Evolutionary conservation across 2,329 filamentous ascomycete genomes (phyloP).

Genomic region (Scopulariopsis brevicaulis): DNA sequence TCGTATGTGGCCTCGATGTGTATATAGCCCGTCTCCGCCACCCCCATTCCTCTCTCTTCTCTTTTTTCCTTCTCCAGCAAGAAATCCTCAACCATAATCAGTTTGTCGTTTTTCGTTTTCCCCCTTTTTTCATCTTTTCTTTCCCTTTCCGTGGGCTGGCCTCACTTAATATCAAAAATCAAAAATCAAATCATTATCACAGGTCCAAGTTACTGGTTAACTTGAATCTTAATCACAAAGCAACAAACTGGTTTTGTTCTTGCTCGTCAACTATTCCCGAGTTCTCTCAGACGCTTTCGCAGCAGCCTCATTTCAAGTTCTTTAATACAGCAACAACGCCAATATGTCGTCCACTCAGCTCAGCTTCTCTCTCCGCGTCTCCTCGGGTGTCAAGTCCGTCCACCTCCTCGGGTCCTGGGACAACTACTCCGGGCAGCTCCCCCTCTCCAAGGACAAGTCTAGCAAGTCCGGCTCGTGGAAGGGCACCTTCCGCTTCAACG

Average conservation of each 20-base stretch:
- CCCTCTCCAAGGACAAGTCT: conserved; percentile 79
- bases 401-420: conserved; percentile 98
- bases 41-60: conserved; percentile 5
- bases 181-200: conserved; percentile 10
- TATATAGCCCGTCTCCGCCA: conserved; percentile 25
- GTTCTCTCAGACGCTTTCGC: conserved; percentile 11
- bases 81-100: conserved; percentile 8
- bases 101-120: conserved; percentile 26
- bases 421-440: conserved; percentile 89
- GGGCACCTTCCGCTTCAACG: conserved; percentile 89
- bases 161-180: conserved; percentile 23
- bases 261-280: not conserved
- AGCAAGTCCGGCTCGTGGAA: conserved; percentile 89
- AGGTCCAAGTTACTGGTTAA: conserved; percentile 6
- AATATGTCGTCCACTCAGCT: conserved; percentile 53
- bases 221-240: conserved; percentile 2
- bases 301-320: not conserved
- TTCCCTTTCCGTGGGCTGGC: conserved; percentile 36
- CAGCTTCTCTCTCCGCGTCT: conserved; percentile 92
- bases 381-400: conserved; percentile 91
- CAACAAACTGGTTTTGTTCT: conserved; percentile 7
- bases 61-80: not conserved
- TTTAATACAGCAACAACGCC: not conserved
- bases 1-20: conserved; percentile 7
- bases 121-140: conserved; percentile 29